These are phyloP conservation scores for Tirmania nivea DNA, from an alignment of 495 filamentous ascomycete genomes.

Conservation along the genomic window DNA sequence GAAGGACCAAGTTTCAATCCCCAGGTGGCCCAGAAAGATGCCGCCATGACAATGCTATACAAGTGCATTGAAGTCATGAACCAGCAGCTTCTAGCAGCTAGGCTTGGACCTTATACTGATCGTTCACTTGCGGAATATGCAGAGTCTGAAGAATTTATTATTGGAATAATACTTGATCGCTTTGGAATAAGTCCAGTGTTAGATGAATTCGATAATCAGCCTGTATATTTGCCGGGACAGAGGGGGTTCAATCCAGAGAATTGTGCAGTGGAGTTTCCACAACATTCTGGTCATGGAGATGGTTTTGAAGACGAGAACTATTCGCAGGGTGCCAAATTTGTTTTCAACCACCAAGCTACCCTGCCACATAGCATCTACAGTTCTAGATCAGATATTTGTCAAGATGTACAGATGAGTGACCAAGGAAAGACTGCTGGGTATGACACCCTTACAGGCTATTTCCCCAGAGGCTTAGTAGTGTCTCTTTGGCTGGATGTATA, in stretches of 20 bases:
- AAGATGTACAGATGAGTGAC: too few species aligned
- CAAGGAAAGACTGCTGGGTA: too few species aligned
- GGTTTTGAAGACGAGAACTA: too few species aligned
- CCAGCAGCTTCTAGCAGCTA: neutral
- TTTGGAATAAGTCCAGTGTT: neutral
- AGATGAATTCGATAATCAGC: neutral
- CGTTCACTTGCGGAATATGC: neutral
- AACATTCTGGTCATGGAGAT: too few species aligned
- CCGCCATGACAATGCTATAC: neutral
- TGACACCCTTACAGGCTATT: too few species aligned
- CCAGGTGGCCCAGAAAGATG: neutral
- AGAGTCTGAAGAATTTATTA: neutral
- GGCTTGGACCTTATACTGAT: neutral
- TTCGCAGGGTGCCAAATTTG: too few species aligned
- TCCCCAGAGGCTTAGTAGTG: too few species aligned
- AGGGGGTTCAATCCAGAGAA: neutral
- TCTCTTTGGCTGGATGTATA: too few species aligned
- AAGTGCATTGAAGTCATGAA: neutral
- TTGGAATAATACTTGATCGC: neutral
- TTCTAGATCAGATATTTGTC: too few species aligned
- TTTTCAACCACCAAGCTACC: too few species aligned
- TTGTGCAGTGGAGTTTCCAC: neutral
- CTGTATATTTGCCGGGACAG: neutral
- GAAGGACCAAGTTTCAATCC: neutral
- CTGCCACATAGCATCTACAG: too few species aligned